These are phyloP conservation scores for Beverwykella pulmonaria DNA, from an alignment of 495 filamentous ascomycete species.

Conservation along the genomic window DNA sequence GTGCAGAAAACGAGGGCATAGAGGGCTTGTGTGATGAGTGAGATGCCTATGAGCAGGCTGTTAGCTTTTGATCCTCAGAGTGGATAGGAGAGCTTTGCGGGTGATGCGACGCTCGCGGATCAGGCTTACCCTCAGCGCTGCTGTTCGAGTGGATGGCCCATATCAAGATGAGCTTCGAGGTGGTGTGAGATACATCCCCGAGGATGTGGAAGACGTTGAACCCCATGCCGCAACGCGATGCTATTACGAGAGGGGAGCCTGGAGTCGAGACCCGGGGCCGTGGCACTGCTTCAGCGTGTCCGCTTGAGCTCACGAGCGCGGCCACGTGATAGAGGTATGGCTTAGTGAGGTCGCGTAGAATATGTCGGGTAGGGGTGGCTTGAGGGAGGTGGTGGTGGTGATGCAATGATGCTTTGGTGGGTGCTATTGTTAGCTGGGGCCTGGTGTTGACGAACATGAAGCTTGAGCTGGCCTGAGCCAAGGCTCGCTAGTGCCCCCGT, in stretches of 20 bases:
- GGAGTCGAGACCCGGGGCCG: neutral
- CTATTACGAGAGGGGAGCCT: slow-evolving; percentile 13
- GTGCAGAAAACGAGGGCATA: slow-evolving; percentile 85
- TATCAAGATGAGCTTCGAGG: slow-evolving; percentile 86
- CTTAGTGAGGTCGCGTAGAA: neutral
- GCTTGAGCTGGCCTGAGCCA: neutral
- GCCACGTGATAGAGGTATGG: neutral
- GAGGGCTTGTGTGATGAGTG: slow-evolving; percentile 89
- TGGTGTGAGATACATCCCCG: slow-evolving; percentile 79
- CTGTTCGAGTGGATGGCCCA: slow-evolving; percentile 86
- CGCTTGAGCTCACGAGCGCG: neutral
- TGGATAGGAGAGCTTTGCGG: neutral
- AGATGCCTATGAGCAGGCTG: slow-evolving; percentile 63
- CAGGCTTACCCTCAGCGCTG: slow-evolving; percentile 75
- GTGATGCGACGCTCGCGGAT: neutral
- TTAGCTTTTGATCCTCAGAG: slow-evolving; percentile 23
- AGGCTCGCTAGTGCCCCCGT: neutral
- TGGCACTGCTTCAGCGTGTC: neutral
- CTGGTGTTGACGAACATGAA: slow-evolving; percentile 10
- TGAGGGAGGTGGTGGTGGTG: neutral
- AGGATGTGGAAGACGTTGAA: slow-evolving; percentile 75
- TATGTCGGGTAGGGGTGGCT: neutral
- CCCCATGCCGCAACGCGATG: slow-evolving; percentile 15
- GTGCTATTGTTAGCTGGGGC: slow-evolving; percentile 9
- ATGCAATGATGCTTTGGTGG: neutral